phyloP scores from a whole-genome alignment of 2,329 filamentous ascomycete species.

The Ceratocystis alfenasii region DNA sequence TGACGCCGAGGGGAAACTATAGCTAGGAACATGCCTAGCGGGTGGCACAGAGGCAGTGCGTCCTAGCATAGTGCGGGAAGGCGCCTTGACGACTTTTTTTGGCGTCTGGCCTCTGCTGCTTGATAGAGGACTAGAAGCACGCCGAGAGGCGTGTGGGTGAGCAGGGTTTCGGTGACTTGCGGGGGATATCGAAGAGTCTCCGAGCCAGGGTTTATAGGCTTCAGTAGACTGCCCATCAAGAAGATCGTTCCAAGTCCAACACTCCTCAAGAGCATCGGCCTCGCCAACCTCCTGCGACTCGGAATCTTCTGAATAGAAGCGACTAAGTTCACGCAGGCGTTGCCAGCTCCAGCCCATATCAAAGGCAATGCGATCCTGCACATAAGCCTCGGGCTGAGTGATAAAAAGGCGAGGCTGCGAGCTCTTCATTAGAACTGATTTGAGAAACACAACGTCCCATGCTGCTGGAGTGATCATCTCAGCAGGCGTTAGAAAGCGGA shows the following conservation, averaged over 20 bases:
- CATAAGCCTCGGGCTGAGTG: constrained; percentile 62
- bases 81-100: constrained; percentile 32
- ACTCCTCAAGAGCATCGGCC: constrained; percentile 50
- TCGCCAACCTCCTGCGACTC: constrained; percentile 42
- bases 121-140: constrained; percentile 29
- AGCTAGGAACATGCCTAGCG: constrained; percentile 32
- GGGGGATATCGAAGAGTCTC: not conserved
- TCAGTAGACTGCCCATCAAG: constrained; percentile 42
- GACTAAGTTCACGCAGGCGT: constrained; percentile 49
- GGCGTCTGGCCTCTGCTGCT: constrained; percentile 34
- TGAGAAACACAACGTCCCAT: constrained; percentile 61
- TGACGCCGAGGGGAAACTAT: constrained; percentile 32
- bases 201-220: not conserved
- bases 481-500: constrained; percentile 56
- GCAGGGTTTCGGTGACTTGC: not conserved
- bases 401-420: constrained; percentile 58
- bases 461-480: constrained; percentile 62
- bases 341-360: constrained; percentile 59
- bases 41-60: constrained; percentile 44
- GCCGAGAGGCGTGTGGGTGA: constrained; percentile 29
- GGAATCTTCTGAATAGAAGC: constrained; percentile 38
- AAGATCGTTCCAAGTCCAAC: constrained; percentile 54
- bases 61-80: constrained; percentile 35
- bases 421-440: constrained; percentile 61
- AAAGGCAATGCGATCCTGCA: constrained; percentile 48